A percentile compares a stretch with the other conserved stretches of the same genome.
These are phyloP conservation scores for Pelargonium nanum DNA, from an alignment of 345 rosid species.

Conservation along the genomic window DNA sequence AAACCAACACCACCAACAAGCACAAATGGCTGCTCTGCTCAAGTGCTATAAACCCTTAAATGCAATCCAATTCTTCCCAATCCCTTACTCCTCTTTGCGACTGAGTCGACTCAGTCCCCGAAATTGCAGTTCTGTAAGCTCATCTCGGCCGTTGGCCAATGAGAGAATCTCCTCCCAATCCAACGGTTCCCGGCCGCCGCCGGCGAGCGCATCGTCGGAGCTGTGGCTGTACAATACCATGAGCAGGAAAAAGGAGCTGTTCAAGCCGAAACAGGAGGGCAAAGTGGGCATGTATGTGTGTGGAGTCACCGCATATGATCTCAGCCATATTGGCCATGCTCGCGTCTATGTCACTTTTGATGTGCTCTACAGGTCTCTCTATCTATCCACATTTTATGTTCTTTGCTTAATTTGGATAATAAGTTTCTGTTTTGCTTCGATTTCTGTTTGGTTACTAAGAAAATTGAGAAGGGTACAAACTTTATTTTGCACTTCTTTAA, in stretches of 20 bases:
- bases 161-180: conserved; percentile 2
- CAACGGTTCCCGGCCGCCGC: conserved; percentile 3
- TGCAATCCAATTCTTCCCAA: conserved; percentile 27
- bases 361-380: conserved; percentile 62
- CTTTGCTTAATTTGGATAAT: background rate
- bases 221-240: conserved; percentile 80
- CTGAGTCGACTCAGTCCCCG: conserved; percentile 19
- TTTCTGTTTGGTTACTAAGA: background rate
- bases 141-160: conserved; percentile 21
- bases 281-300: conserved; percentile 93
- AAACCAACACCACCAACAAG: background rate
- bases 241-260: conserved; percentile 62
- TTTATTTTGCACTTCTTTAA: no score
- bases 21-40: conserved; percentile 46
- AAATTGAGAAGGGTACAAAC: background rate
- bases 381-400: background rate
- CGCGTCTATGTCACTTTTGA: conserved; percentile 91
- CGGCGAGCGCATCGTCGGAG: conserved; percentile 25
- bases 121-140: conserved; percentile 17
- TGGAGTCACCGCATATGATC: conserved; percentile 93
- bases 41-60: conserved; percentile 37
- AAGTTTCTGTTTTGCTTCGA: background rate
- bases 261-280: conserved; percentile 68
- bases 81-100: conserved; percentile 18
- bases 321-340: conserved; percentile 92